Evolutionary conservation across 805 yeast genomes (phyloP), one percentile per base, ranked within the genome.

Genomic region (Cyberlindnera misumaiensis): DNA sequence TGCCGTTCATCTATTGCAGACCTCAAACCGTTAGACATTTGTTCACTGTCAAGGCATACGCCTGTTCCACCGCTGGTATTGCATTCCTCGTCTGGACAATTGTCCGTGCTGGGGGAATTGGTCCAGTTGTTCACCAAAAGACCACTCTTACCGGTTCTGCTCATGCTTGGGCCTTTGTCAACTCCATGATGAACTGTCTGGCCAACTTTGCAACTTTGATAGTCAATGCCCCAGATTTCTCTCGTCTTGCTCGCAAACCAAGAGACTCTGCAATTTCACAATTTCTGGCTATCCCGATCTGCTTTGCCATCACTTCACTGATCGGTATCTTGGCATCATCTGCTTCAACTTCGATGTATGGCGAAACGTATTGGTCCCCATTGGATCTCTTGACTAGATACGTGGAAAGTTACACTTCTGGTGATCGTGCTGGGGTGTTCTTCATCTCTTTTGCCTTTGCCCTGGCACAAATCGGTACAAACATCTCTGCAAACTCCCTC

Each of bases 201-300:
- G 86, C 94, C 20, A 87, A 86, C 62, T 87, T 87, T 53, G 93
- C 95, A 4, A 83, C 96, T 10, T 69, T 87, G 53, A 83, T 88
- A 55, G 73, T 83, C 42, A 87, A 87, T 62, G 85, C 94, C 11
- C 95, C 96, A 2, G 96, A 87, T 67, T 87, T 87, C 60, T 72
- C 95, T 15, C 75, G 96, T 60, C 82, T 86, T 62, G 83, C 95
- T 9, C 72, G 70, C 45, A 78, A 75, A 24, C 67, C 72, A 34
- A 57, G 52, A 32, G 62, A 75, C 16, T 69, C 80, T 2, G 51
- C 67, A 13, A 65, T 70, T 60, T 73, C 86, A 3, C 87, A 80
- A 59, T 53, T 69, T 34, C 52, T 82, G 31, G 70, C 90, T 3
- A 77, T 88, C 44, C 95, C 96, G 27, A 44, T 83, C 15, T 73